phyloP scores from a whole-genome alignment of 225 moss, liverwort and hornwort genomes.

The Neckera pumila region DNA sequence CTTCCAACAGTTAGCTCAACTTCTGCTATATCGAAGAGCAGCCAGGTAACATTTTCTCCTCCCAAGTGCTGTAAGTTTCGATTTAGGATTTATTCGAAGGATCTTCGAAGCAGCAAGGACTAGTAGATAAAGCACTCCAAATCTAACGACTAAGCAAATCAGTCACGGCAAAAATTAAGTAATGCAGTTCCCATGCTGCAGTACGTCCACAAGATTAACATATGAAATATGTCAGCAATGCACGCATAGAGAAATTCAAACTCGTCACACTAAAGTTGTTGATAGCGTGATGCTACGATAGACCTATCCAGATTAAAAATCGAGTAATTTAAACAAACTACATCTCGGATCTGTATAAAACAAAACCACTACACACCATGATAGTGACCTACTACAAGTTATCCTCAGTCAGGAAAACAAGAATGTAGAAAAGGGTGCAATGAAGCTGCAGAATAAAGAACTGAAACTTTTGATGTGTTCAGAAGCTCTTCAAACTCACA shows the following conservation, averaged over 20 bases:
- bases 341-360: not conserved
- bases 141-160: not conserved
- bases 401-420: not conserved
- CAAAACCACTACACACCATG: not conserved
- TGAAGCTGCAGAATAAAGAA: not conserved
- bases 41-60: not conserved
- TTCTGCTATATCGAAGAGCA: not conserved
- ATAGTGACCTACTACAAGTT: not conserved
- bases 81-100: not conserved
- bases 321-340: not conserved
- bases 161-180: not conserved
- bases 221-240: not conserved
- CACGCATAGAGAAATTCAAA: not conserved
- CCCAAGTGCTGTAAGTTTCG: not conserved
- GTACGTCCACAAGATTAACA: not conserved
- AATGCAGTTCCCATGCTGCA: not conserved
- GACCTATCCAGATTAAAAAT: not conserved
- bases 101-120: not conserved
- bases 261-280: not conserved
- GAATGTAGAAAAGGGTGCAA: not conserved
- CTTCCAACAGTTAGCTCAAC: not conserved
- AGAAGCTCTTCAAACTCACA: conserved; percentile 29
- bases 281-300: not conserved
- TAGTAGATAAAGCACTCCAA: not conserved
- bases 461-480: not conserved